phyloP scores from a whole-genome alignment of 257 asterid genomes.

The Gentiana straminea region DNA sequence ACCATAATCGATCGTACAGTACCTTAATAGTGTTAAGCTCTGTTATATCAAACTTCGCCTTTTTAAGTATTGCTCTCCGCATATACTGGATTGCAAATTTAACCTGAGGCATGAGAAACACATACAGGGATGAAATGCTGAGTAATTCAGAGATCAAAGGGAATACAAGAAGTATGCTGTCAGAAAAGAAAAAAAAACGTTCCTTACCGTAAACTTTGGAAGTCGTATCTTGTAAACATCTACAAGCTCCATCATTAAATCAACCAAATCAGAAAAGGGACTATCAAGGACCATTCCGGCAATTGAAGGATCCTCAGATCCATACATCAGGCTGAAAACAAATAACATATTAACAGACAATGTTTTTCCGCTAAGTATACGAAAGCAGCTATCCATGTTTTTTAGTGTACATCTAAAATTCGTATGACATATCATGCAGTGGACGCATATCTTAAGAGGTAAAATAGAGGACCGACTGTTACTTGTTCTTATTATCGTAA shows the following conservation, averaged over 20 bases:
- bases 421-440: too few relatives aligned
- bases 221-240: constrained; percentile 85
- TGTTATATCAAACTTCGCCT: constrained; percentile 80
- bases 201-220: constrained; percentile 83
- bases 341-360: constrained; percentile 2
- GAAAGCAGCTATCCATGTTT: too few relatives aligned
- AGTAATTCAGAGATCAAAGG: too few relatives aligned
- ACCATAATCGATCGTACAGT: constrained; percentile 2
- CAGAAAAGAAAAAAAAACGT: too few relatives aligned
- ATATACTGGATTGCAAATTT: constrained; percentile 87
- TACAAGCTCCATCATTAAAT: constrained; percentile 93
- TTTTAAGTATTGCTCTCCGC: constrained; percentile 68
- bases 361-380: too few relatives aligned
- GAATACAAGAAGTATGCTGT: too few relatives aligned
- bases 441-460: too few relatives aligned
- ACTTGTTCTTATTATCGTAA: too few relatives aligned
- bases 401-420: too few relatives aligned
- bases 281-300: constrained; percentile 98
- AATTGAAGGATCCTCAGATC: constrained; percentile 96
- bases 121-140: not conserved
- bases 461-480: too few relatives aligned
- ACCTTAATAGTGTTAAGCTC: constrained; percentile 85
- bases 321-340: constrained; percentile 81
- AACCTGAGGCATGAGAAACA: constrained; percentile 32
- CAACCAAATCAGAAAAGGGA: constrained; percentile 90